A percentile compares a stretch with the other conserved stretches of the same genome.
These are phyloP conservation scores for Petrea volubilis DNA, from an alignment of 257 asterid genomes.

Conservation along the genomic window DNA sequence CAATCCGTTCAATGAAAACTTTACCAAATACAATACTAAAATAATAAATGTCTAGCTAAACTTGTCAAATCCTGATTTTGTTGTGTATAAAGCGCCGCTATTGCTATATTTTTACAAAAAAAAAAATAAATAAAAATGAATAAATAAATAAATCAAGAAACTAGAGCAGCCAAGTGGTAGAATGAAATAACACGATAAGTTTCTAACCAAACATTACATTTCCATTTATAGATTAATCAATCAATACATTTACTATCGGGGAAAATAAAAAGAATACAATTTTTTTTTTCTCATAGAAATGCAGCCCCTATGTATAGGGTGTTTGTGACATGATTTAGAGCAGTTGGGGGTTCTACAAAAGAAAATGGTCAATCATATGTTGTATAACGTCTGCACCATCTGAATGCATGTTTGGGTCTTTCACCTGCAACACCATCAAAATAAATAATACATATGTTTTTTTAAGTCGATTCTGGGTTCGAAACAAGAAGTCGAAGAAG, in stretches of 20 bases:
- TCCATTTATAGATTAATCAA: neutral
- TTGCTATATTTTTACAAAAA: neutral
- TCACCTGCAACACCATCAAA: conserved; percentile 54
- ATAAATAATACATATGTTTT: neutral
- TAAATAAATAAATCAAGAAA: neutral
- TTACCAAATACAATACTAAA: too few species aligned
- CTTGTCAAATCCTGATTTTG: too few species aligned
- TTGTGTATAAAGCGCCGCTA: too few species aligned
- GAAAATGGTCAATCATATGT: conserved; percentile 89
- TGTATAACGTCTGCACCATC: conserved; percentile 94
- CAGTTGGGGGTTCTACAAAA: conserved; percentile 24
- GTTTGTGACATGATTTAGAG: neutral
- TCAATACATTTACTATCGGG: conserved; percentile 8
- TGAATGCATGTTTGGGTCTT: conserved; percentile 64
- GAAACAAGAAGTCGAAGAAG: neutral
- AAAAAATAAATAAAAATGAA: too few species aligned
- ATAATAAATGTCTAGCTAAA: too few species aligned
- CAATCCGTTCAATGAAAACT: too few species aligned
- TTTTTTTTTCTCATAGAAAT: neutral
- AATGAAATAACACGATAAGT: neutral
- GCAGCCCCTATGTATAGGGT: neutral
- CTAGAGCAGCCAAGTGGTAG: neutral
- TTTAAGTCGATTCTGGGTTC: neutral
- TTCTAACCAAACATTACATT: neutral
- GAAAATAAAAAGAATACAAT: neutral